Evolutionary conservation across 2,329 filamentous ascomycete species (phyloP), one percentile per base, ranked within the genome.

Genomic region (Nemania diffusa): DNA sequence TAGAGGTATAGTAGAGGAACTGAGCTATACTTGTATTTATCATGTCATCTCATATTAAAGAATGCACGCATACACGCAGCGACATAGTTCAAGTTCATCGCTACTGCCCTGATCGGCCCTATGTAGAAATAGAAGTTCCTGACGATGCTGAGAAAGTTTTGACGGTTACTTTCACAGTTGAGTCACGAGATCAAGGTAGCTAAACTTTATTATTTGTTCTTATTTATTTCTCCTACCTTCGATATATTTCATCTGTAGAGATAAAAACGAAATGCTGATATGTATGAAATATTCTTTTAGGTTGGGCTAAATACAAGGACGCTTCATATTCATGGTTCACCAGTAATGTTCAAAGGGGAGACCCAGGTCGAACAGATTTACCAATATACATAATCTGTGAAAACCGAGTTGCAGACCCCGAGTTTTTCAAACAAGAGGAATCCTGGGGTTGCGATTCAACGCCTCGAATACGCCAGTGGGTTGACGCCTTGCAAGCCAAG

Each of bases 271-370:
- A n/a, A n/a, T n/a, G n/a, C n/a, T n/a, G n/a, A n/a, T n/a, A n/a
- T n/a, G 29, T 32, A 32, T 32, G 29, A 9, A 40, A 40, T 58
- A 34, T 11, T 44, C 9, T 4, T 22, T 15, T 24, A 58, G 56
- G 56, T 34, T 58, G 56, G 56, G 56, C 42, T 3, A n/a, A 29
- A 5, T n/a, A 34, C 8, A 17, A 9, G 6, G 56, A 27, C 2
- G 48, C 34, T 37, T 58, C 56, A 20, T 58, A 58, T n/a, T 48
- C 56, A n/a, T 58, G 56, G 56, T 58, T 58, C n/a, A 42, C 48
- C 13, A 17, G 15, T 17, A 17, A 46, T 9, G 56, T 58, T n/a
- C 17, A 26, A 22, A 48, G 42, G 20, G 27, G 24, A 11, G 20
- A n/a, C 11, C n/a, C 11, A 26, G 42, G 29, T 17, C 42, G 15